Evolutionary conservation across 768 basidiomycete species (phyloP).

Genomic region (Boletus sensibilis): DNA sequence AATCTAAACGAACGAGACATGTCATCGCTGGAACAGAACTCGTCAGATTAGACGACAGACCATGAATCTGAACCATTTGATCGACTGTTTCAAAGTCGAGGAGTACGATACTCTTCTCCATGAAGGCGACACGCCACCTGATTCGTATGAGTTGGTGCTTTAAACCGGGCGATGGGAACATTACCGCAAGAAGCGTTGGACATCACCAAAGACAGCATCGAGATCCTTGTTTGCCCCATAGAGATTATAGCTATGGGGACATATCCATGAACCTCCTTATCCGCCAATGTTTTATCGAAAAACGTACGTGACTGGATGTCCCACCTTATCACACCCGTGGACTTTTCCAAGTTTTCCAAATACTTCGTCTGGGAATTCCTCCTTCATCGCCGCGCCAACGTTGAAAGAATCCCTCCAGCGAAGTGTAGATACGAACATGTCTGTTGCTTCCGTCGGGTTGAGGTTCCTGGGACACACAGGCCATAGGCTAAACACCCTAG

Average conservation of each 20-base stretch:
- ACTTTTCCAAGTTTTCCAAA: slow-evolving; percentile 65
- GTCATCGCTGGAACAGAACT: neutral
- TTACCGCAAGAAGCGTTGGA: slow-evolving; percentile 72
- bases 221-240: slow-evolving; percentile 71
- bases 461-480: slow-evolving; percentile 44
- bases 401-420: slow-evolving; percentile 70
- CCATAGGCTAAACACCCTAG: neutral
- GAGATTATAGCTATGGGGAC: slow-evolving; percentile 61
- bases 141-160: slow-evolving; percentile 4
- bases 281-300: neutral
- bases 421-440: slow-evolving; percentile 69
- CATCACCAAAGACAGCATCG: slow-evolving; percentile 72
- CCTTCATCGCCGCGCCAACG: slow-evolving; percentile 57
- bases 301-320: slow-evolving; percentile 67
- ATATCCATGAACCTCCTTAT: neutral
- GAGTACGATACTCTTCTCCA: slow-evolving; percentile 61
- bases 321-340: slow-evolving; percentile 68
- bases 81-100: slow-evolving; percentile 76
- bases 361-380: slow-evolving; percentile 58
- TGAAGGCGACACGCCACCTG: slow-evolving; percentile 79
- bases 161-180: neutral
- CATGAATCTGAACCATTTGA: slow-evolving; percentile 73
- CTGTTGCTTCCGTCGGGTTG: slow-evolving; percentile 49
- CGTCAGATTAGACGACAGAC: slow-evolving; percentile 30
- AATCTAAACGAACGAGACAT: slow-evolving; percentile 46